Percentiles rank a stretch among this genome's conserved stretches.
Evolutionary conservation across 140 eudicot genomes (phyloP).

Genomic region (Ambrosia hybrid): DNA sequence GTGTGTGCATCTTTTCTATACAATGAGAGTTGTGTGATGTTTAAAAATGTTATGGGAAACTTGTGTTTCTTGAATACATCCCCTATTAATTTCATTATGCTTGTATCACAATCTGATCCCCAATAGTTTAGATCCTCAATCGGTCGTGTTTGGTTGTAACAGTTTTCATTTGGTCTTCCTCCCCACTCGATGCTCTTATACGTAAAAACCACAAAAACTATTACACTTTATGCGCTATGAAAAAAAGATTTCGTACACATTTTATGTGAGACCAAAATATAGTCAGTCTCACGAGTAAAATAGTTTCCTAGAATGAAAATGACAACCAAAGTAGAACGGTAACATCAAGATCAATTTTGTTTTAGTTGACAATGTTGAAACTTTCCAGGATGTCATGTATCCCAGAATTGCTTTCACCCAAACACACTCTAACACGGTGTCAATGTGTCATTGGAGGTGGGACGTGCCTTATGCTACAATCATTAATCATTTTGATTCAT

Average conservation of each 20-base stretch:
- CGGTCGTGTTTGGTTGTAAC: slow-evolving; percentile 60
- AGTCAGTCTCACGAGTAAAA: neutral
- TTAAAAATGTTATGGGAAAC: slow-evolving; percentile 58
- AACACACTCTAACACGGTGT: too few species aligned
- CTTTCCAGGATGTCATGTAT: too few species aligned
- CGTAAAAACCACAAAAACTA: neutral
- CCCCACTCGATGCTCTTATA: slow-evolving; percentile 73
- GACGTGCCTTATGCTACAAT: too few species aligned
- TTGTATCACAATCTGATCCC: slow-evolving; percentile 59
- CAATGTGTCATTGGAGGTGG: too few species aligned
- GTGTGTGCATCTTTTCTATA: slow-evolving; percentile 80
- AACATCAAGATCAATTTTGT: too few species aligned
- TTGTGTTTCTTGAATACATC: slow-evolving; percentile 48
- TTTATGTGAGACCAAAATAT: neutral
- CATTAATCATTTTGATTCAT: too few species aligned
- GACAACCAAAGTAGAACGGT: too few species aligned
- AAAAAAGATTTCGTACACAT: neutral
- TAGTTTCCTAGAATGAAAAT: neutral
- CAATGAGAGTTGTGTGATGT: slow-evolving; percentile 70
- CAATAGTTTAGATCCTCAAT: slow-evolving; percentile 58
- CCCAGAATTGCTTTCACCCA: too few species aligned
- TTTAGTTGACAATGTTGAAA: too few species aligned
- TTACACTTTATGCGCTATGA: neutral
- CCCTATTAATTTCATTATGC: slow-evolving; percentile 59
- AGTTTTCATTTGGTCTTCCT: slow-evolving; percentile 59